Evolutionary conservation across 495 filamentous ascomycete genomes (phyloP), one percentile per base, ranked within the genome.

Genomic region (Chaetomium fimeti): DNA sequence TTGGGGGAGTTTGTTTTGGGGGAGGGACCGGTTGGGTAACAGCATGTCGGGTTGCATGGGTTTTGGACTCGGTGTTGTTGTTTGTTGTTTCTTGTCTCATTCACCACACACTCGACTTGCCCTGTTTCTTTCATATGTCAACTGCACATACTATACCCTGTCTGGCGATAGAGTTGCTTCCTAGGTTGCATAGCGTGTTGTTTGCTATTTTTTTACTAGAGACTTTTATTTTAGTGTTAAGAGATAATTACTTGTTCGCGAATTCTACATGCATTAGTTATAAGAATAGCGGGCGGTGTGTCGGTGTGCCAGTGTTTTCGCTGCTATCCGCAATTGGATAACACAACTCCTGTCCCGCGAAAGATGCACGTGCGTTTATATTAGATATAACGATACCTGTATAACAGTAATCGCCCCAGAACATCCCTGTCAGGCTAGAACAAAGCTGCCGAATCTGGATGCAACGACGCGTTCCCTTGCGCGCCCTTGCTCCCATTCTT

Each of bases 391-490:
- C 48, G 12, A 51, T 43, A 36, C 8, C 32, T 9, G 0, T 27
- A 51, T 24, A 12, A 8, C 48, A 51, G 4, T 24, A 49, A 8
- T n/a, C n/a, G 45, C 8, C n/a, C 45, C 43, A 18, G 45, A 18
- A 11, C n/a, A 49, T 18, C n/a, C 45, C 20, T 49, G 45, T 24
- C n/a, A 2, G 3, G 16, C 15, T 47, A 8, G 45, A 49, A 20
- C 45, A 49, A 49, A 49, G 45, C 45, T 49, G 45, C 45, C 45
- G 24, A 24, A 18, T 20, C n/a, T n/a, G 38, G 54, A 47, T 63
- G 38, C 61, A 63, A 57, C 54, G 52, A 64, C 62, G 62, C 62
- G 62, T 40, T 63, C 48, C 62, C 20, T 32, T 47, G 25, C 62
- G 54, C 62, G 54, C 36, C 24, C 40, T 52, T 11, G 27, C 15